phyloP scores from a whole-genome alignment of 306 rosid species.

The Chamaecrista fasciculata region DNA sequence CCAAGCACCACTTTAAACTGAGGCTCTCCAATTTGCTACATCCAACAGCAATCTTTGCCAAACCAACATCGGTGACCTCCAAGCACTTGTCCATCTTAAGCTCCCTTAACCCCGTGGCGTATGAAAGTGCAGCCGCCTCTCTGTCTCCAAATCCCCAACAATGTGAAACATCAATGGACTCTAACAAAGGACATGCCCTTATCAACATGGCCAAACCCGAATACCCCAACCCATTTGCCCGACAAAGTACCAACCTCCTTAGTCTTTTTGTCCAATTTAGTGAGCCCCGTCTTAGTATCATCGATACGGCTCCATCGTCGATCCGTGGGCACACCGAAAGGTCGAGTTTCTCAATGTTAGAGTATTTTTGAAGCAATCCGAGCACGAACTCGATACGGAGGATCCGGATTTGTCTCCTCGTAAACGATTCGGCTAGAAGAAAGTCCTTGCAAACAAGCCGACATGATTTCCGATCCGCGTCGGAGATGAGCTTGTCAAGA shows the following conservation, averaged over 20 bases:
- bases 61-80: conserved; percentile 58
- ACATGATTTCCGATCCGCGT: conserved; percentile 46
- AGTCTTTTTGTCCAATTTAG: conserved; percentile 44
- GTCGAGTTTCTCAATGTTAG: conserved; percentile 45
- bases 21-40: conserved; percentile 49
- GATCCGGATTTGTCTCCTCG: conserved; percentile 40
- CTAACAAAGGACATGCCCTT: conserved; percentile 44
- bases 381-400: conserved; percentile 53
- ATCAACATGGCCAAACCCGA: conserved; percentile 45
- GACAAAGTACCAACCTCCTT: conserved; percentile 42
- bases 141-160: conserved; percentile 58
- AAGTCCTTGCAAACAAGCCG: conserved; percentile 60
- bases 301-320: conserved; percentile 37
- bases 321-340: conserved; percentile 56
- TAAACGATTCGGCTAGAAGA: conserved; percentile 39
- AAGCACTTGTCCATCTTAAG: conserved; percentile 59
- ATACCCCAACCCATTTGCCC: conserved; percentile 52
- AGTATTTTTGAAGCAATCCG: conserved; percentile 31
- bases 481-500: conserved; percentile 24
- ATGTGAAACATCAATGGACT: conserved; percentile 52
- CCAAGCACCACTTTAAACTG: conserved; percentile 68
- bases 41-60: conserved; percentile 53
- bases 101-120: conserved; percentile 45
- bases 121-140: conserved; percentile 56
- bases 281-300: conserved; percentile 37